phyloP scores from a whole-genome alignment of 768 basidiomycete genomes.

The Suillus bovinus region DNA sequence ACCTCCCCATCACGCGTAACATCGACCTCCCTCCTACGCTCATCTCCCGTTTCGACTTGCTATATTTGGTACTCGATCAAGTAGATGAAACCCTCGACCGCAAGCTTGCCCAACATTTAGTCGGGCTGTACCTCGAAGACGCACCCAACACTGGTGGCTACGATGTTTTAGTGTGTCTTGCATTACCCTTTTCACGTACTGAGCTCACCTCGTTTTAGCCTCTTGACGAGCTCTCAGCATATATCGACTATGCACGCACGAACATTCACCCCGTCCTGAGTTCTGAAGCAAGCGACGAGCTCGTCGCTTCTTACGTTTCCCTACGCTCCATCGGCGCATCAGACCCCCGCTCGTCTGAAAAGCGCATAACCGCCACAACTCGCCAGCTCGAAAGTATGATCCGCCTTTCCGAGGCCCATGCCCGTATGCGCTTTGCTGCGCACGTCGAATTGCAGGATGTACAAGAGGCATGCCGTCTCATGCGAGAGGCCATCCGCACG shows the following conservation, averaged over 20 bases:
- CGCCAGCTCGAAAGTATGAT: conserved; percentile 98
- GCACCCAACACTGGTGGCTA: conserved; percentile 60
- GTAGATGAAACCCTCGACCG: conserved; percentile 89
- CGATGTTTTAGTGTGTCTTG: conserved; percentile 72
- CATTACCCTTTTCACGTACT: conserved; percentile 4
- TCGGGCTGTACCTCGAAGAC: conserved; percentile 93
- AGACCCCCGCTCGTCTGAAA: conserved; percentile 85
- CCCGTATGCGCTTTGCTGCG: conserved; percentile 91
- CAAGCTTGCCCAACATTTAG: conserved; percentile 87
- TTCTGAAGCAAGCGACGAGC: conserved; percentile 80
- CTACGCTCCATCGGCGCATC: conserved; percentile 87
- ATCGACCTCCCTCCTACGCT: conserved; percentile 97
- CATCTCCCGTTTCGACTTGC: conserved; percentile 95
- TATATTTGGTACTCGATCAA: conserved; percentile 94
- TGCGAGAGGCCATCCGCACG: conserved; percentile 94
- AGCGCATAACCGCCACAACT: conserved; percentile 97
- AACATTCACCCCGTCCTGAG: conserved; percentile 85
- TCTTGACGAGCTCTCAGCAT: conserved; percentile 86
- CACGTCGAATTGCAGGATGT: conserved; percentile 88
- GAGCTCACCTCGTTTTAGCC: conserved; percentile 51
- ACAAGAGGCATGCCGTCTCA: conserved; percentile 87
- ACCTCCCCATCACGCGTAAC: conserved; percentile 90
- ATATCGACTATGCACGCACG: conserved; percentile 90
- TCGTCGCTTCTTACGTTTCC: conserved; percentile 88
- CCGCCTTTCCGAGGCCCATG: conserved; percentile 93